These are phyloP conservation scores for Xylaria longipes DNA, from an alignment of 495 filamentous ascomycete species.

Conservation along the genomic window DNA sequence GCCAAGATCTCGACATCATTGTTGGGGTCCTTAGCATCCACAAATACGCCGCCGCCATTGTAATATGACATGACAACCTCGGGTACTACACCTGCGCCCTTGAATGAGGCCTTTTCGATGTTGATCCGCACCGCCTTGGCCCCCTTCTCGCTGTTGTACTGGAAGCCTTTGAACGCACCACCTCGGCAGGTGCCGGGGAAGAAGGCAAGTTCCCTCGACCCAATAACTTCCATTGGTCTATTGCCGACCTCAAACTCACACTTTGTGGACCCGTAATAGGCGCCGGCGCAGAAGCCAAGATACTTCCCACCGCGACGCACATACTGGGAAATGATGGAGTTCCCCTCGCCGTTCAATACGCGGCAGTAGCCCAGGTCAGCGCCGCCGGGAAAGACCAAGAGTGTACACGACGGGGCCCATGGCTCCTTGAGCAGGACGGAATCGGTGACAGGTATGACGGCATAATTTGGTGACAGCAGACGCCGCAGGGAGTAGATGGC, in stretches of 20 bases:
- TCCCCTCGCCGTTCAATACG: conserved; percentile 85
- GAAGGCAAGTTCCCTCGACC: conserved; percentile 84
- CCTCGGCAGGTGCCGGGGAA: conserved; percentile 88
- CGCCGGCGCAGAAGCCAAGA: conserved; percentile 92
- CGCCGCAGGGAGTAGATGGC: conserved; percentile 86
- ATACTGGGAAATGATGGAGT: conserved; percentile 80
- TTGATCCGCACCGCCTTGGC: conserved; percentile 74
- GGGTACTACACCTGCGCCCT: conserved; percentile 57
- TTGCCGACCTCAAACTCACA: conserved; percentile 95
- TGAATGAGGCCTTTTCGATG: conserved; percentile 67
- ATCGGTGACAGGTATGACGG: conserved; percentile 83
- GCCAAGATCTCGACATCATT: conserved; percentile 81
- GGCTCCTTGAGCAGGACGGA: conserved; percentile 87
- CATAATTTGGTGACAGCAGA: conserved; percentile 91
- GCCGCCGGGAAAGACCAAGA: conserved; percentile 94
- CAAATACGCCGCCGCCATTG: conserved; percentile 96
- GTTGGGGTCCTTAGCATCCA: conserved; percentile 70
- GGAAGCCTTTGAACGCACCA: conserved; percentile 86
- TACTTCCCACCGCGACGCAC: conserved; percentile 86
- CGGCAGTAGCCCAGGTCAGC: conserved; percentile 92
- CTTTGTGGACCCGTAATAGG: conserved; percentile 80
- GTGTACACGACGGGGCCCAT: conserved; percentile 84
- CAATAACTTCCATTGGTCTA: conserved; percentile 81
- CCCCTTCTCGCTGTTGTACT: conserved; percentile 88
- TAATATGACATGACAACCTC: conserved; percentile 80